phyloP scores from a whole-genome alignment of 2,329 filamentous ascomycete species.

The Aphanocladium album region DNA sequence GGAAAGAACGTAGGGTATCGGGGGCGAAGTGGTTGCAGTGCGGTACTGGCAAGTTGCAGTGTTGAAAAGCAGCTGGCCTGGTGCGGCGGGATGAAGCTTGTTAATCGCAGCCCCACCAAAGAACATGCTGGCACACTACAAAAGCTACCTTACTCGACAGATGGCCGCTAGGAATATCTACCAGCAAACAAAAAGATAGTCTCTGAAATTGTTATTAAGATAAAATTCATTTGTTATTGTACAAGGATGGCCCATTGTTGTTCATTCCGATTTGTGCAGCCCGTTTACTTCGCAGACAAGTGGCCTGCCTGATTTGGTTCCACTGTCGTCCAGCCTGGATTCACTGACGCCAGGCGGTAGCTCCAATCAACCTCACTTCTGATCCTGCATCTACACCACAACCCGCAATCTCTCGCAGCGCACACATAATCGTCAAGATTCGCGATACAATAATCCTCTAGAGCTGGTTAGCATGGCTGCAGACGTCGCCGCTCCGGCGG shows the following conservation, averaged over 20 bases:
- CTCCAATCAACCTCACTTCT: neutral
- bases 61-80: neutral
- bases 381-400: constrained; percentile 2
- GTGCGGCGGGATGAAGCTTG: neutral
- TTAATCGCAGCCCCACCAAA: constrained; percentile 9
- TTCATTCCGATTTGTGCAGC: neutral
- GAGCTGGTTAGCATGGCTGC: neutral
- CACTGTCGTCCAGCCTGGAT: neutral
- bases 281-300: neutral
- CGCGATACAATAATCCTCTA: neutral
- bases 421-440: neutral
- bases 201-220: too few relatives aligned
- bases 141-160: too few relatives aligned
- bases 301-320: neutral
- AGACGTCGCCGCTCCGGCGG: constrained; percentile 8
- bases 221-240: too few relatives aligned
- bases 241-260: too few relatives aligned
- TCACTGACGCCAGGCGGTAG: neutral
- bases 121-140: neutral
- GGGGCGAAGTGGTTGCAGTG: neutral
- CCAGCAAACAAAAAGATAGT: too few relatives aligned
- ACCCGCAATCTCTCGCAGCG: neutral
- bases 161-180: too few relatives aligned
- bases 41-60: neutral
- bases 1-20: neutral